Evolutionary conservation across 2,329 filamentous ascomycete species (phyloP).

Genomic region (Diaporthe nobilis): DNA sequence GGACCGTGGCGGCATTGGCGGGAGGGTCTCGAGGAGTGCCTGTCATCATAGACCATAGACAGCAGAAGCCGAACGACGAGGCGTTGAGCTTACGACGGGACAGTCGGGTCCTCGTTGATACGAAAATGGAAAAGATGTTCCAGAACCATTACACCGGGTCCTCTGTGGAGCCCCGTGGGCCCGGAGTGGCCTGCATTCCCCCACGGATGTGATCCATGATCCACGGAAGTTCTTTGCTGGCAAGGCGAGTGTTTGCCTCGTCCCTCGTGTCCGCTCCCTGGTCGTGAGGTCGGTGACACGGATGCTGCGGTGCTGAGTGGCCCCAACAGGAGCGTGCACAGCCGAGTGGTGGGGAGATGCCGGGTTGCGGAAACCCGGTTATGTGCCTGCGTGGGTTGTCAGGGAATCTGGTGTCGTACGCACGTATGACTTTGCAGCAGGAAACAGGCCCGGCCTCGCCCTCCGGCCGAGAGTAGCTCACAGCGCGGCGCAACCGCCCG

Average conservation of each 20-base stretch:
- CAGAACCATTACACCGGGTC: slow-evolving; percentile 28
- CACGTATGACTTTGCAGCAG: not conserved
- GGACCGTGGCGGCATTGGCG: not conserved
- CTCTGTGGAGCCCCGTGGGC: slow-evolving; percentile 17
- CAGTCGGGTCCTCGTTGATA: slow-evolving; percentile 14
- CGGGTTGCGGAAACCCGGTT: slow-evolving; percentile 8
- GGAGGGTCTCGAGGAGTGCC: slow-evolving; percentile 4
- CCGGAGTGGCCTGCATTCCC: slow-evolving; percentile 14
- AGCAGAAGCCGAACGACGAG: slow-evolving; percentile 11
- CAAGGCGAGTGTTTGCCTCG: slow-evolving; percentile 11
- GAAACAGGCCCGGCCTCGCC: not conserved
- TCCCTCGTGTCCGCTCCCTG: not conserved
- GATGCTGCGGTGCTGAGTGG: not conserved
- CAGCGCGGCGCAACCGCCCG: slow-evolving; percentile 11
- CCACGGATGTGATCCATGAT: slow-evolving; percentile 17
- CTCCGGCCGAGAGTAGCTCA: not conserved
- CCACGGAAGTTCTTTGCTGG: slow-evolving; percentile 10
- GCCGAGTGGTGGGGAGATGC: slow-evolving; percentile 1
- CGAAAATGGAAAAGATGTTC: slow-evolving; percentile 24
- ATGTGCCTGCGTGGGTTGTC: not conserved
- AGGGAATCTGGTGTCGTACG: not conserved
- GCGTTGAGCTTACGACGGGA: slow-evolving; percentile 11
- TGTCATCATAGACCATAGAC: slow-evolving; percentile 27
- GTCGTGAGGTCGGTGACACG: slow-evolving; percentile 5
- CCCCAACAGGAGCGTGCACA: not conserved